Percentiles rank a stretch among this genome's conserved stretches.
phyloP scores from a whole-genome alignment of 805 yeast genomes.

The Ogataea naganishii region DNA sequence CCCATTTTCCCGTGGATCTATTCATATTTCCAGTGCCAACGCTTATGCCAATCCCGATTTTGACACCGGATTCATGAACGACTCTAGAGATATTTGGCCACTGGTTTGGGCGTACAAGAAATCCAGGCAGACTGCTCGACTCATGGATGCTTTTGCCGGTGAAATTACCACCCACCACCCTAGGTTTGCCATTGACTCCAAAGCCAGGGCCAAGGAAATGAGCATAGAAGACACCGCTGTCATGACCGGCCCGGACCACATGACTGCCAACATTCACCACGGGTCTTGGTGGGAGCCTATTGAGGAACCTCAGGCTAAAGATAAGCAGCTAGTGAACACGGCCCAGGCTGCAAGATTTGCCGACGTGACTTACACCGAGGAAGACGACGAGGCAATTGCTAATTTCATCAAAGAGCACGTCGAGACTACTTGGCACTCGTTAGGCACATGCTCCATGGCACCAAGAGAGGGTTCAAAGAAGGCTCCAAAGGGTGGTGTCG shows the following conservation, averaged over 20 bases:
- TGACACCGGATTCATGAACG: conserved; percentile 22
- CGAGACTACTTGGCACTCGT: conserved; percentile 23
- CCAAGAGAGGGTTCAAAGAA: conserved; percentile 20
- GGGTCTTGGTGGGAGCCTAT: conserved; percentile 22
- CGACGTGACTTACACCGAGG: conserved; percentile 16
- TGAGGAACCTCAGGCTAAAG: conserved; percentile 13
- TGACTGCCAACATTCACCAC: conserved; percentile 19
- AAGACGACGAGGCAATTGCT: conserved; percentile 19
- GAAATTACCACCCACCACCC: conserved; percentile 22
- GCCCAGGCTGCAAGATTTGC: conserved; percentile 15
- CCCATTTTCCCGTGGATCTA: conserved; percentile 23
- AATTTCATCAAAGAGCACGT: conserved; percentile 19
- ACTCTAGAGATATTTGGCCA: conserved; percentile 21
- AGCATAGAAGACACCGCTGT: conserved; percentile 17
- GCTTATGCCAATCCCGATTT: conserved; percentile 20
- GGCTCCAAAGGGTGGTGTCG: conserved; percentile 20
- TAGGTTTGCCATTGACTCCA: conserved; percentile 14
- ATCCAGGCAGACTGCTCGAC: conserved; percentile 21
- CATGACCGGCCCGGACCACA: conserved; percentile 18
- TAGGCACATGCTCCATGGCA: conserved; percentile 21
- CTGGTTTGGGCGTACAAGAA: conserved; percentile 23
- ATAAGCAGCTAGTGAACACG: conserved; percentile 13
- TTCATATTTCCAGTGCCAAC: conserved; percentile 14
- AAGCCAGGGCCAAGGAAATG: conserved; percentile 19
- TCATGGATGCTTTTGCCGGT: conserved; percentile 21